A percentile compares a stretch with the other conserved stretches of the same genome.
Conservation (phyloP, 306 rosid species). For the Notholithocarpus densiflorus region DNA sequence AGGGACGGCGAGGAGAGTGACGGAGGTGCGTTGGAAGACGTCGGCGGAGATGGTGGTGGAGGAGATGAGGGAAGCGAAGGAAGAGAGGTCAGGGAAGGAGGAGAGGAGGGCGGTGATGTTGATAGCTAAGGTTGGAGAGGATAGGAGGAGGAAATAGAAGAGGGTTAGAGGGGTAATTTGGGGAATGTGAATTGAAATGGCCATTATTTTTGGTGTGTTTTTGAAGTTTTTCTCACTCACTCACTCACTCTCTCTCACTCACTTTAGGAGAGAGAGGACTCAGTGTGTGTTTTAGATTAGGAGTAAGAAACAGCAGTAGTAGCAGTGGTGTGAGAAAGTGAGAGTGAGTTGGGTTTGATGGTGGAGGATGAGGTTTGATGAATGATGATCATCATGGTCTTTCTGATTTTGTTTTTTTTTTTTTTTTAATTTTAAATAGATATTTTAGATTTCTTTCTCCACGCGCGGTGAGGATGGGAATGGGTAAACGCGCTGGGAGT, state of each 20-base stretch:
- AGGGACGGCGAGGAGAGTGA: slow-evolving; percentile 91
- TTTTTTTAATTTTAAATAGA: neutral
- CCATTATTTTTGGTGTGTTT: slow-evolving; percentile 26
- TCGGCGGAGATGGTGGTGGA: slow-evolving; percentile 52
- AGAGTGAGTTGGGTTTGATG: neutral
- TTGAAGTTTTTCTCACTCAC: neutral
- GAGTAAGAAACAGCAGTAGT: neutral
- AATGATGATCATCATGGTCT: neutral
- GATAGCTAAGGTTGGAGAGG: slow-evolving; percentile 34
- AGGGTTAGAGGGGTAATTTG: slow-evolving; percentile 44
- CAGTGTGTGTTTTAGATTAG: neutral
- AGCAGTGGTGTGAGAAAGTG: neutral
- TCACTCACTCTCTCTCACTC: neutral
- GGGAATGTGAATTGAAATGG: slow-evolving; percentile 30
- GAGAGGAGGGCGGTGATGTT: slow-evolving; percentile 83
- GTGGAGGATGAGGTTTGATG: neutral
- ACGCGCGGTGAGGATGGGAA: neutral
- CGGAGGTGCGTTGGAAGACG: slow-evolving; percentile 60
- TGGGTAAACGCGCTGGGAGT: neutral
- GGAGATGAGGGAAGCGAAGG: slow-evolving; percentile 60
- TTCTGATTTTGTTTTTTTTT: neutral
- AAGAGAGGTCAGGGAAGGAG: slow-evolving; percentile 67
- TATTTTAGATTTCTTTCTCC: neutral
- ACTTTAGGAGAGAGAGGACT: too few relatives aligned
- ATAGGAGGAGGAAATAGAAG: slow-evolving; percentile 22